Conservation (phyloP, 441 rosid species). For the Arabidopsis hybrid region DNA sequence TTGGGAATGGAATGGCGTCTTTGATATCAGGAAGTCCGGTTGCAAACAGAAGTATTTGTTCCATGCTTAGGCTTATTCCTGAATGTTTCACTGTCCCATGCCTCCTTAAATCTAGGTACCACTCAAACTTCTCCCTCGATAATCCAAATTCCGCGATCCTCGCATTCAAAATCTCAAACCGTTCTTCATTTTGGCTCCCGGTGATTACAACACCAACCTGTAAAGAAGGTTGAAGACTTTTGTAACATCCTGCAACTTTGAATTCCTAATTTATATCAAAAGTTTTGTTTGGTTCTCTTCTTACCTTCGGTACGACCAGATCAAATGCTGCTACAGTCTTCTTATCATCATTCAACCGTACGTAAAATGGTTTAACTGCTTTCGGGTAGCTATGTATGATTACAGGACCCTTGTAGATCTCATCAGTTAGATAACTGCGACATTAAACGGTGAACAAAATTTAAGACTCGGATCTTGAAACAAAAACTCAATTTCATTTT, state of each 20-base stretch:
- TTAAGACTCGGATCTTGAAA: slow-evolving; percentile 12
- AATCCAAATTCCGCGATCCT: slow-evolving; percentile 69
- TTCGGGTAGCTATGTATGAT: slow-evolving; percentile 74
- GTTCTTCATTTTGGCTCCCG: slow-evolving; percentile 91
- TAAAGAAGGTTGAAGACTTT: slow-evolving; percentile 27
- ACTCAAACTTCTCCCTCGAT: slow-evolving; percentile 68
- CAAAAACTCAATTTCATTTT: background rate
- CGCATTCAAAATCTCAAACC: slow-evolving; percentile 51
- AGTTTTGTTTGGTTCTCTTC: slow-evolving; percentile 15
- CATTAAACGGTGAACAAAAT: slow-evolving; percentile 26
- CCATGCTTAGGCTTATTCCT: slow-evolving; percentile 76
- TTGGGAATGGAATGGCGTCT: slow-evolving; percentile 83
- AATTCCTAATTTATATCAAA: background rate
- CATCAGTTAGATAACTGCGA: slow-evolving; percentile 78
- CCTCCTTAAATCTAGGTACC: slow-evolving; percentile 84
- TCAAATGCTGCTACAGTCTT: slow-evolving; percentile 92
- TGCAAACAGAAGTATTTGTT: slow-evolving; percentile 69
- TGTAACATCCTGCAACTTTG: slow-evolving; percentile 15
- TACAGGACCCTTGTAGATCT: slow-evolving; percentile 63
- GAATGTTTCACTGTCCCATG: slow-evolving; percentile 86
- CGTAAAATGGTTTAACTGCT: slow-evolving; percentile 72
- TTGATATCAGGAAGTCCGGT: slow-evolving; percentile 81
- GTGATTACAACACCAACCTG: slow-evolving; percentile 75
- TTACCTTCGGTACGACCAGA: slow-evolving; percentile 80
- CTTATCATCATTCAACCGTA: slow-evolving; percentile 73